Percentiles rank a stretch among this genome's conserved stretches.
Evolutionary conservation across 2,329 filamentous ascomycete species (phyloP).

Genomic region (Pseudocercospora vitis): DNA sequence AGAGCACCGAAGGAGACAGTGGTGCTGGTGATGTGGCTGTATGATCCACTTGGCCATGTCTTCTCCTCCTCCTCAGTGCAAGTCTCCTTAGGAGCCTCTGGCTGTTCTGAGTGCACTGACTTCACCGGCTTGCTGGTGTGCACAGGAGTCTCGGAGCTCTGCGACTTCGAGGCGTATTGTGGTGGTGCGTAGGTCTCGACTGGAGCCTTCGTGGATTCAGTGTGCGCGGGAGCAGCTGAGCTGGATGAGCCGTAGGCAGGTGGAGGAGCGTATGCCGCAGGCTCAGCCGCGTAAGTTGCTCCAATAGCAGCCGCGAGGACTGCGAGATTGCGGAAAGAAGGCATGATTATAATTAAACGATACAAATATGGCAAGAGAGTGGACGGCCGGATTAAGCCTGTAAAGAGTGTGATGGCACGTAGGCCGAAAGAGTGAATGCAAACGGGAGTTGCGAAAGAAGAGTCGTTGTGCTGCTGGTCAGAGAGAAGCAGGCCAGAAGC

Average conservation of each 20-base stretch:
- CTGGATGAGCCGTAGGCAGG: background rate
- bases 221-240: background rate
- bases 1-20: slow-evolving; percentile 5
- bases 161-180: background rate
- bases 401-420: slow-evolving; percentile 11
- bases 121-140: background rate
- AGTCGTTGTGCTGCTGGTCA: background rate
- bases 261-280: slow-evolving; percentile 7
- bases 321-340: slow-evolving; percentile 9
- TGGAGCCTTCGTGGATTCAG: background rate
- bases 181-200: background rate
- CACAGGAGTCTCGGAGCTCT: background rate
- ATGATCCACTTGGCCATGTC: background rate
- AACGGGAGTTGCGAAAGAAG: slow-evolving; percentile 4
- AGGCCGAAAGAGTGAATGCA: slow-evolving; percentile 3
- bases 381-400: slow-evolving; percentile 2
- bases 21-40: slow-evolving; percentile 7
- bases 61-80: slow-evolving; percentile 8
- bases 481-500: background rate
- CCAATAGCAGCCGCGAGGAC: slow-evolving; percentile 4
- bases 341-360: slow-evolving; percentile 10
- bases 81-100: background rate
- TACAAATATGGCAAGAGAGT: slow-evolving; percentile 6
- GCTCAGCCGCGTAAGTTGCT: slow-evolving; percentile 8
- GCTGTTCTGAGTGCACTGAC: no score